Evolutionary conservation across 129 eudicot genomes (phyloP), one percentile per base, ranked within the genome.

Genomic region (Ambrosia trifida): DNA sequence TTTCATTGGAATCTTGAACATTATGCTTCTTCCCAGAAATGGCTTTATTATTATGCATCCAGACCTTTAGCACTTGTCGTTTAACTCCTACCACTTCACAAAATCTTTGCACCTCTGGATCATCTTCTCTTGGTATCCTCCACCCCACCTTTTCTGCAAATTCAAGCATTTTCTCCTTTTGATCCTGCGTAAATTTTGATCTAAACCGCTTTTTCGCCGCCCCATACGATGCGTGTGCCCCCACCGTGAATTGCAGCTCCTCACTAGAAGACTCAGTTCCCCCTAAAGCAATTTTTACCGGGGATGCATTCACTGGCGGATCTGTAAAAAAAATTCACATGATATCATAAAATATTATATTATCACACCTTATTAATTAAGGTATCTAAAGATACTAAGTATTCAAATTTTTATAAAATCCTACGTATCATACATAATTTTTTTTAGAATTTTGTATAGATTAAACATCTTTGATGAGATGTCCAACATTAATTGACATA

Each of bases 11-110:
- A 71, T 81, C 88, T 79, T 84, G 81, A 64, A 78, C 72, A 36
- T 24, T 24, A 24, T 78, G 82, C 74, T 83, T 83, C 78, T 84
- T 87, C 62, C 85, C 83, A 53, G 91, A 78, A 68, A 70, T 58
- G 68, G 70, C 82, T 83, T 91, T 91, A 66, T 91, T 91, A 70
- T 91, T 91, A 77, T 91, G 97, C 97, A 91, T 87, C 97, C 97
- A 91, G 14, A 91, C 97, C 81, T 91, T 91, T 41, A 91, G 81
- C 14, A 91, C 92, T 75, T 91, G 95, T 75, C 97, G 82, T 79
- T 85, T 91, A 59, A 91, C 95, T 18, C 91, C 91, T 51, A 83
- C 77, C 60, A 85, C 90, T 38, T 65, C 78, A 46, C 97, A 91
- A 76, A 91, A 88, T 80, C 95, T 83, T 78, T 87, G 95, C n/a